Base-by-base conservation (phyloP, 2,329 filamentous ascomycete genomes). In the Coniochaeta sp. region DNA sequence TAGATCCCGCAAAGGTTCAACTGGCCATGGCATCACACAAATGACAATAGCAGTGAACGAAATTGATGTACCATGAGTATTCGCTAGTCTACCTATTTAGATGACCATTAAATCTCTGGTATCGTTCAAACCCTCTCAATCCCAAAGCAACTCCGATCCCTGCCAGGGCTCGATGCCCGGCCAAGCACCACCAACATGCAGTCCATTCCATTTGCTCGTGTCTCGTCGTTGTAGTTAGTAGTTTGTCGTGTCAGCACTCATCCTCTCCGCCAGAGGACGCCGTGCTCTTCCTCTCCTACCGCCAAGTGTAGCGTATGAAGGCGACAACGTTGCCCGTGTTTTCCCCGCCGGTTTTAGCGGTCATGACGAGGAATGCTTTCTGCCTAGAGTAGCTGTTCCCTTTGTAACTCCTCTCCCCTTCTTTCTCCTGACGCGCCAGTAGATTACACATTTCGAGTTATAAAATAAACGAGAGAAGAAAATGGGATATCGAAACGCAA, bases 401-500 rank as follows among this genome's bases (percentile, higher is more conserved):
- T n/a, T n/a, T n/a, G n/a, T n/a, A 42, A 13, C 38, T 24, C 14
- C 18, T n/a, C 47, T 18, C 10, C 38, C 10, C 26, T 24, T 42
- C 13, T 30, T 13, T 6, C 45, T 14, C 28, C 13, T 49, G 24
- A 33, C 40, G 16, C 42, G 48, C 48, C 51, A 52, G 57, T 61
- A 62, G 53, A 66, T 66, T 67, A 67, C 60, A 67, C 64, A 67
- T 67, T 66, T 66, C 58, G 55, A 57, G 64, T 64, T 62, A 62
- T n/a, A 49, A 49, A 3, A 49, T 49, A 26, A 49, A 49, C 47
- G 47, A 49, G 20, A 35, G 47, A 49, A 26, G 35, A 22, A 35
- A 33, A 49, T 42, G 38, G 33, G 38, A 42, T 42, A 42, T 42
- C 38, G 12, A 6, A 24, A 22, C 38, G 38, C 9, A 42, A 26